Conservation (phyloP, 2,329 filamentous ascomycete species). For the Endoconidiophora laricicola region DNA sequence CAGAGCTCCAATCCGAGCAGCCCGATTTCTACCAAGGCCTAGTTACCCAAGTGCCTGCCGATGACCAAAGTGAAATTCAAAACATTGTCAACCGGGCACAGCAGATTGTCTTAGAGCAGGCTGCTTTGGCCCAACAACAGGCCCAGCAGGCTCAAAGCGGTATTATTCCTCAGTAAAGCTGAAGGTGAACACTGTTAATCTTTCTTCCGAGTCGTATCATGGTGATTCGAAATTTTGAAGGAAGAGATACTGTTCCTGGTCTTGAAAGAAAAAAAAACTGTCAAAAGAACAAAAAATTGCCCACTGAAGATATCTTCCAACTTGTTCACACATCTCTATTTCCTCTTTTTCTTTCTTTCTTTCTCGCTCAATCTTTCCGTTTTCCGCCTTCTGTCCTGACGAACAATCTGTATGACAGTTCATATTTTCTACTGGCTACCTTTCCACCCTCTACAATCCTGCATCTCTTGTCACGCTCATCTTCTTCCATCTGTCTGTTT, state of each 20-base stretch:
- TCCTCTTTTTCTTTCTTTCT: not conserved
- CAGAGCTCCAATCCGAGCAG: constrained; percentile 78
- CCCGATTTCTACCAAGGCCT: constrained; percentile 74
- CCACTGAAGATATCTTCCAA: not conserved
- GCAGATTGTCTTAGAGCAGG: constrained; percentile 24
- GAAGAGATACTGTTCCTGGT: too few relatives aligned
- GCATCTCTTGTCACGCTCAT: not conserved
- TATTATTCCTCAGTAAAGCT: too few relatives aligned
- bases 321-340: not conserved
- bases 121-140: constrained; percentile 2
- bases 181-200: not conserved
- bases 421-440: too few relatives aligned
- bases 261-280: too few relatives aligned
- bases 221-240: not conserved
- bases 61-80: constrained; percentile 71
- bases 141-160: not conserved
- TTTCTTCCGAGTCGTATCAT: not conserved
- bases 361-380: not conserved
- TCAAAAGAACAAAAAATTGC: too few relatives aligned
- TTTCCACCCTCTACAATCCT: too few relatives aligned
- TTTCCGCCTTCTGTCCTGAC: not conserved
- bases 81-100: constrained; percentile 51
- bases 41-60: constrained; percentile 58
- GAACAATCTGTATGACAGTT: not conserved
- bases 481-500: not conserved